These are phyloP conservation scores for Mollisia scopiformis DNA, from an alignment of 2,329 filamentous ascomycete genomes.

Conservation along the genomic window DNA sequence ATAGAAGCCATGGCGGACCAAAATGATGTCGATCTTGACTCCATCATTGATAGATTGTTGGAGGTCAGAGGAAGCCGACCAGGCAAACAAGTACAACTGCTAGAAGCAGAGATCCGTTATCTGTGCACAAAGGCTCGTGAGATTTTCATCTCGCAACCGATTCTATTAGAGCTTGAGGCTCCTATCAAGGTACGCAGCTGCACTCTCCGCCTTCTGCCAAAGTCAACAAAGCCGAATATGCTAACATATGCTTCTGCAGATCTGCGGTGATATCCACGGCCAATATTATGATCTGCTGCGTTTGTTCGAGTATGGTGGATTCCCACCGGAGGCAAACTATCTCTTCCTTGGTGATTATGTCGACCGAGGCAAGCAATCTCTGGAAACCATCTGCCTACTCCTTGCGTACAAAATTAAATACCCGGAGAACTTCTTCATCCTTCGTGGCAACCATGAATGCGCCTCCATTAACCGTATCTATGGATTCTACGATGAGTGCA, in stretches of 20 bases:
- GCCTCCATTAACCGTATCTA: constrained; percentile 99
- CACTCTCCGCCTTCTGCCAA: neutral
- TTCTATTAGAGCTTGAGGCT: constrained; percentile 94
- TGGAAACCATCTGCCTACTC: constrained; percentile 96
- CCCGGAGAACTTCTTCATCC: constrained; percentile 98
- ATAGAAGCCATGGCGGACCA: constrained; percentile 67
- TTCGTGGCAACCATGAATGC: constrained; percentile 98
- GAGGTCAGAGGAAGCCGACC: constrained; percentile 97
- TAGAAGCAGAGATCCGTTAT: constrained; percentile 94
- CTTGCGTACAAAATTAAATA: constrained; percentile 99
- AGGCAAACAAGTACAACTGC: constrained; percentile 96
- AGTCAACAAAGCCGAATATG: neutral
- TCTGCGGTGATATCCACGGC: constrained; percentile 98
- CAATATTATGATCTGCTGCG: constrained; percentile 98
- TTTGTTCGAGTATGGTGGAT: constrained; percentile 97
- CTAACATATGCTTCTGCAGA: constrained; percentile 56
- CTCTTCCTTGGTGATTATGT: constrained; percentile 99
- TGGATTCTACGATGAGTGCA: constrained; percentile 99
- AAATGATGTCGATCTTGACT: constrained; percentile 96
- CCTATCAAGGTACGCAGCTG: constrained; percentile 83
- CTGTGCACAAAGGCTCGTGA: constrained; percentile 98
- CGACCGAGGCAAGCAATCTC: constrained; percentile 97
- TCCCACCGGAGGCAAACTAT: constrained; percentile 98
- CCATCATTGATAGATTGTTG: constrained; percentile 97
- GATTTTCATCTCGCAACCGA: constrained; percentile 99